Evolutionary conservation across 2,329 filamentous ascomycete genomes (phyloP), one percentile per base, ranked within the genome.

Genomic region (Lasiodiplodia citricola): DNA sequence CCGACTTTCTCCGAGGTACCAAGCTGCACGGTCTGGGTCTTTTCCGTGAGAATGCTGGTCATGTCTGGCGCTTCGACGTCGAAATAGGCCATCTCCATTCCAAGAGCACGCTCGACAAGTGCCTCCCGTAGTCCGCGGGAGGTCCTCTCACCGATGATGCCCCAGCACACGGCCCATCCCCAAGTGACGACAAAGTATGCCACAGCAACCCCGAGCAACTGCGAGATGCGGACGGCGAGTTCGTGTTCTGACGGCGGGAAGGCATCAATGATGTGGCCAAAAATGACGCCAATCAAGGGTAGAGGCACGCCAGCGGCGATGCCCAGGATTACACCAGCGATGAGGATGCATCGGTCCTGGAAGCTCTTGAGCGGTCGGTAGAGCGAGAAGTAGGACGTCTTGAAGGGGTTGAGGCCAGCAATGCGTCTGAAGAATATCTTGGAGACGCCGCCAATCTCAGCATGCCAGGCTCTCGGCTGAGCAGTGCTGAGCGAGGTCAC

Each of bases 71-170:
- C 80, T 70, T 83, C 77, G 14, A 81, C 81, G 69, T 87, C 85
- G 70, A 85, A 84, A 72, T 84, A 87, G 13, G 83, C 78, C 72
- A 85, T 83, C 64, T 87, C 84, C 73, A 86, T 81, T 37, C 85
- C 81, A 25, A 87, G 74, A 8, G 84, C 80, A 69, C 82, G 81
- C 44, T 83, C 75, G 16, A 87, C 77, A 38, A 86, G 78, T 47
- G 79, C 78, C 68, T 82, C 81, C 57, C 85, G 79, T 7, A 85
- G 75, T 38, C 80, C 80, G 68, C 83, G 77, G 5, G 83, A 83
- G 13, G 87, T 80, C 57, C 82, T 80, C 71, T 86, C 83, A 16
- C 85, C 84, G 18, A 84, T 79, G 14, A 86, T 77, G 2, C 83
- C 83, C 80, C 84, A 87, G 65, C 81, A 82, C 25, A 83, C 81